phyloP scores from a whole-genome alignment of 768 basidiomycete genomes.

The Tubosaeta sp. region DNA sequence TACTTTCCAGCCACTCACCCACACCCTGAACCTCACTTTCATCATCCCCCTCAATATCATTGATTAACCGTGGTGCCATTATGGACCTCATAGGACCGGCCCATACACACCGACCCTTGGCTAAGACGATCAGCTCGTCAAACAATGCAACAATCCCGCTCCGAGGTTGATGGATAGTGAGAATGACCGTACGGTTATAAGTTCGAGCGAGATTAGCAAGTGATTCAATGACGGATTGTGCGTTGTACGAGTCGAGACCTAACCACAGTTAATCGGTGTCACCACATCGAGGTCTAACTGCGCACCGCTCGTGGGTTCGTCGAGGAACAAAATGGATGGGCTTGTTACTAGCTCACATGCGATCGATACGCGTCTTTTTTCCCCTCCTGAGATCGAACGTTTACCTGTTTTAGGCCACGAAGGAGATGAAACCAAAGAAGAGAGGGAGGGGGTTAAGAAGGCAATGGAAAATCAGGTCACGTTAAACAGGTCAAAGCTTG shows the following conservation, averaged over 20 bases:
- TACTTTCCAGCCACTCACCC: conserved; percentile 64
- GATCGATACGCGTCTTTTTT: conserved; percentile 94
- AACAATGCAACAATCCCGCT: conserved; percentile 97
- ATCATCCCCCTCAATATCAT: conserved; percentile 3
- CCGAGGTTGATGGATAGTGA: conserved; percentile 97
- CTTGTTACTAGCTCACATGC: conserved; percentile 98
- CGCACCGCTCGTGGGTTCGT: conserved; percentile 94
- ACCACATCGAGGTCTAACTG: conserved; percentile 2
- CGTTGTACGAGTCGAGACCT: conserved; percentile 95
- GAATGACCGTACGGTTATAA: conserved; percentile 93
- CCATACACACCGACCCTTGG: conserved; percentile 60
- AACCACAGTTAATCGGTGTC: conserved; percentile 1
- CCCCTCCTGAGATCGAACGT: conserved; percentile 93
- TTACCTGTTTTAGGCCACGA: conserved; percentile 44
- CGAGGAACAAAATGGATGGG: conserved; percentile 92
- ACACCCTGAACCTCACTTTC: conserved; percentile 24
- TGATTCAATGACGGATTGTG: conserved; percentile 89
- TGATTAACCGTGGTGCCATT: conserved; percentile 2
- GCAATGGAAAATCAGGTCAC: conserved; percentile 1
- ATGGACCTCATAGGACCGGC: conserved; percentile 26
- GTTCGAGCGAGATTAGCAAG: conserved; percentile 79
- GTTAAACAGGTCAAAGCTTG: background rate
- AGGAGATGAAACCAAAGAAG: background rate
- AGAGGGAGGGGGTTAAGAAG: background rate
- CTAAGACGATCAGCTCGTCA: conserved; percentile 85